Evolutionary conservation across 768 basidiomycete genomes (phyloP).

Genomic region (Mycena latifolia): DNA sequence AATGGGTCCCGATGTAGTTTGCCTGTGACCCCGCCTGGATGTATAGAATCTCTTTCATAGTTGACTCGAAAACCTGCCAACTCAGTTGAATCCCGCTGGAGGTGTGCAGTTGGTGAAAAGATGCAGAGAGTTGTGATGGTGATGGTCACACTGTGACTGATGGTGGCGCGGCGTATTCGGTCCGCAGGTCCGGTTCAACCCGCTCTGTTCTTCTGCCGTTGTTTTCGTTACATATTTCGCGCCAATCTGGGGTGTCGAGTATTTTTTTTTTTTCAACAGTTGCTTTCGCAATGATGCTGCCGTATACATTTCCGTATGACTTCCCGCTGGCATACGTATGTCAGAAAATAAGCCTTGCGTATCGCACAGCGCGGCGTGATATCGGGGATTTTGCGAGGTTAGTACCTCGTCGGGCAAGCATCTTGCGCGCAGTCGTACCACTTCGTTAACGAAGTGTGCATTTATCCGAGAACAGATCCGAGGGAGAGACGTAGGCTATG

Average conservation of each 20-base stretch:
- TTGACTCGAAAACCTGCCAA: not conserved
- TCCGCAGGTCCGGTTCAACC: too few relatives aligned
- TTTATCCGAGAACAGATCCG: constrained; percentile 29
- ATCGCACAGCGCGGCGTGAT: constrained; percentile 4
- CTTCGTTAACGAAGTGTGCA: not conserved
- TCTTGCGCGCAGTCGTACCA: not conserved
- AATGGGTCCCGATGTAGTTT: constrained; percentile 81
- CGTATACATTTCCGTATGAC: too few relatives aligned
- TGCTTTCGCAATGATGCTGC: too few relatives aligned
- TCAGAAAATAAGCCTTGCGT: constrained; percentile 13
- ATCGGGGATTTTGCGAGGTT: constrained; percentile 18
- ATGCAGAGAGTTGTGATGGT: not conserved
- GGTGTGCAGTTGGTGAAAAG: not conserved
- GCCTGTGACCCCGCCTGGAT: constrained; percentile 78
- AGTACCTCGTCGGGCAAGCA: not conserved
- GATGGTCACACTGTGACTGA: not conserved
- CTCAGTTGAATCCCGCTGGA: not conserved
- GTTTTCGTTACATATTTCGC: too few relatives aligned
- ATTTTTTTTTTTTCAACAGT: too few relatives aligned
- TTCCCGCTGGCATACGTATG: not conserved
- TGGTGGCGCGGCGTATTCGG: too few relatives aligned
- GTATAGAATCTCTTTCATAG: constrained; percentile 84
- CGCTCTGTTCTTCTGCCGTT: too few relatives aligned
- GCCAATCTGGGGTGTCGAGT: too few relatives aligned
- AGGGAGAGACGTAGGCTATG: not conserved